Evolutionary conservation across 2,329 filamentous ascomycete species (phyloP).

Genomic region (Neopestalotiopsis sp.): DNA sequence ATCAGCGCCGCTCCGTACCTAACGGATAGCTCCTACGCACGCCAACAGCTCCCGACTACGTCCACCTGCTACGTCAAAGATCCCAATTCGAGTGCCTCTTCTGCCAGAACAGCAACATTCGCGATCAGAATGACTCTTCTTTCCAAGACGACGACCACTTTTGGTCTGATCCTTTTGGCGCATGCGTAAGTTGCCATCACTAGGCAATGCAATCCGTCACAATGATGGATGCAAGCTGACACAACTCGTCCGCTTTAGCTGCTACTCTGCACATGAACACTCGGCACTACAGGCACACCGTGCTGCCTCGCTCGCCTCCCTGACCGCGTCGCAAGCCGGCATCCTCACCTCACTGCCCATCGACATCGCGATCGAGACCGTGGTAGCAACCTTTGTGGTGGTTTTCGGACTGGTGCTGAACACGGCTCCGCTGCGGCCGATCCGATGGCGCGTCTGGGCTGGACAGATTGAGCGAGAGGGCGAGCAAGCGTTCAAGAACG

Average conservation of each 20-base stretch:
- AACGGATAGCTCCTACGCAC: neutral
- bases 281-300: constrained; percentile 70
- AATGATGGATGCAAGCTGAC: constrained; percentile 2
- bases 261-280: constrained; percentile 96
- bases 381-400: constrained; percentile 80
- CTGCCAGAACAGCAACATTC: neutral
- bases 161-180: constrained; percentile 79
- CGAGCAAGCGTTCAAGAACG: constrained; percentile 59
- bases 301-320: constrained; percentile 50
- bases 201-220: neutral
- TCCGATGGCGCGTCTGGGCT: constrained; percentile 82
- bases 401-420: constrained; percentile 81
- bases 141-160: constrained; percentile 69
- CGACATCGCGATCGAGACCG: constrained; percentile 83
- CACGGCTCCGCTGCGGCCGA: constrained; percentile 80
- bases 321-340: constrained; percentile 46
- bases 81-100: neutral
- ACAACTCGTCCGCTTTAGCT: constrained; percentile 57
- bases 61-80: neutral
- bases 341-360: constrained; percentile 66
- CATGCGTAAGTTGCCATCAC: constrained; percentile 72
- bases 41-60: neutral
- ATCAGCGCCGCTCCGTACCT: neutral
- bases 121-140: constrained; percentile 65
- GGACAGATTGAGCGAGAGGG: constrained; percentile 84